phyloP scores from a whole-genome alignment of 2,329 filamentous ascomycete species.

The Nemania sp. region DNA sequence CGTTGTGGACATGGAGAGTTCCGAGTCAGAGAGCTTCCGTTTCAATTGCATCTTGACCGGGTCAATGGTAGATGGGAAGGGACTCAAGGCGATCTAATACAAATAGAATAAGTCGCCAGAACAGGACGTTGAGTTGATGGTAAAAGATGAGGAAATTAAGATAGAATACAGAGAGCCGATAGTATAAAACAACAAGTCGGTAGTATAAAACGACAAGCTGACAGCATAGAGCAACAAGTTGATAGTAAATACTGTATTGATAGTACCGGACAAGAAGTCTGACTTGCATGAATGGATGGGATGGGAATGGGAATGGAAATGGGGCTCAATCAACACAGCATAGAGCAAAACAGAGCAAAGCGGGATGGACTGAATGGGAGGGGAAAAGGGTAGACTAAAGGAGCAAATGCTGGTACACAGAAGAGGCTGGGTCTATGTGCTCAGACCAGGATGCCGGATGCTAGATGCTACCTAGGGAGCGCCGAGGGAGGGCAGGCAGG shows the following conservation, averaged over 20 bases:
- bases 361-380: not conserved
- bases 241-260: no score
- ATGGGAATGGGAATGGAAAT: not conserved
- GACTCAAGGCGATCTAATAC: not conserved
- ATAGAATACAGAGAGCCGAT: no score
- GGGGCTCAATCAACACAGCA: not conserved
- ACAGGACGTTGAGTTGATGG: no score
- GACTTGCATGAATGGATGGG: not conserved
- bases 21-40: slow-evolving; percentile 66
- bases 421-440: not conserved
- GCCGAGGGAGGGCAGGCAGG: no score
- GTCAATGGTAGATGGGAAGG: not conserved
- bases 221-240: no score
- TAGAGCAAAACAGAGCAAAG: not conserved
- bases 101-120: no score
- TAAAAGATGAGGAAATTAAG: no score
- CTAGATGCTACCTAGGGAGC: no score
- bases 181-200: no score
- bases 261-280: not conserved
- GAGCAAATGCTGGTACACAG: not conserved
- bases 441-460: not conserved
- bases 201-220: no score
- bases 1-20: slow-evolving; percentile 56
- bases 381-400: not conserved
- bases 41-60: slow-evolving; percentile 56